Percentiles rank a stretch among this genome's conserved stretches.
phyloP scores from a whole-genome alignment of 306 rosid species.

The Crotalaria pallida region DNA sequence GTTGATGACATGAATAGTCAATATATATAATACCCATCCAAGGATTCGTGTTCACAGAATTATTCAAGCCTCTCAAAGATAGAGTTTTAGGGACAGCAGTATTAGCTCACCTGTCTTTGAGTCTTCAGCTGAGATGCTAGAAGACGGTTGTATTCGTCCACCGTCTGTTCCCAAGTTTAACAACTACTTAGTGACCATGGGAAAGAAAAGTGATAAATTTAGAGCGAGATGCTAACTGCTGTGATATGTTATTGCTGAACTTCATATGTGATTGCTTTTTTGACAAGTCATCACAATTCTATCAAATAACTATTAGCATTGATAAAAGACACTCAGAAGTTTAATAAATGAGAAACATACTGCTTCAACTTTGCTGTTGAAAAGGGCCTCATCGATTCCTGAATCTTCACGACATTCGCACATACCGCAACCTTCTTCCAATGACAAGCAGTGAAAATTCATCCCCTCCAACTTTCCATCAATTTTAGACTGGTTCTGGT shows the following conservation, averaged over 20 bases:
- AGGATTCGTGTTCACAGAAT: background rate
- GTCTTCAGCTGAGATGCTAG: constrained; percentile 84
- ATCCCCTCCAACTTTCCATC: constrained; percentile 65
- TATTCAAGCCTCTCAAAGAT: constrained; percentile 1
- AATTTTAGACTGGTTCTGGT: constrained; percentile 81
- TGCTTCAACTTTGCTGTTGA: constrained; percentile 83
- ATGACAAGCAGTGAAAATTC: constrained; percentile 43
- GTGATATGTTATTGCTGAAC: background rate
- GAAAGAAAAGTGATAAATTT: background rate
- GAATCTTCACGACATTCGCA: constrained; percentile 65
- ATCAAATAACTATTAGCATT: constrained; percentile 1
- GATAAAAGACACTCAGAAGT: background rate
- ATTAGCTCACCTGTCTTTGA: constrained; percentile 76
- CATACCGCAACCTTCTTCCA: constrained; percentile 65
- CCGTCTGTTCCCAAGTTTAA: constrained; percentile 56
- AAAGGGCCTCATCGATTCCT: constrained; percentile 72
- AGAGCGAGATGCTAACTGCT: constrained; percentile 7
- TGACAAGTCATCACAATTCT: background rate
- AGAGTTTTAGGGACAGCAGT: constrained; percentile 7
- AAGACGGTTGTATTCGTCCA: constrained; percentile 84
- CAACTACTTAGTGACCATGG: constrained; percentile 26
- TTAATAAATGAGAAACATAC: constrained; percentile 41
- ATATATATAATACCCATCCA: background rate
- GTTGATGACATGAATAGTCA: constrained; percentile 15
- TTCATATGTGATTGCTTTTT: background rate